Base-by-base conservation (phyloP, 768 basidiomycete species). In the Sarcomyxa edulis region DNA sequence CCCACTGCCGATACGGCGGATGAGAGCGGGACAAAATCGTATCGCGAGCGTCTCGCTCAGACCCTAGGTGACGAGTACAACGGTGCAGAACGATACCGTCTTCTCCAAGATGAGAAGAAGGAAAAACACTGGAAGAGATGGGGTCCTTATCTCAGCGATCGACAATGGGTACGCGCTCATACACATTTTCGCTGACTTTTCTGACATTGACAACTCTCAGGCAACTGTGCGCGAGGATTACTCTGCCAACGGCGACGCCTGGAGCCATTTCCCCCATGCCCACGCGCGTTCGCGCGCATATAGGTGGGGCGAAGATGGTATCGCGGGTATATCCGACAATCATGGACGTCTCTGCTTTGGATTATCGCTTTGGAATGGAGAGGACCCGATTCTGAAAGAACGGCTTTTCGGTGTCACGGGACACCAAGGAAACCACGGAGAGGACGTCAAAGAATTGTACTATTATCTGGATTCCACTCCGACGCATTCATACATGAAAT, bases 401-500 rank as follows among this genome's bases (percentile, higher is more conserved):
- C 81, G 96, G 33, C 68, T 97, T 39, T 99, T 93, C 53, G 96
- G 96, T 45, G 84, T 95, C 38, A 97, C 95, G 28, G 93, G 93
- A 6, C 89, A 93, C 54, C 85, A 99, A 67, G 95, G 96, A 32
- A 99, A 99, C 58, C 96, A 99, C 59, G 96, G 96, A 46, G 96
- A 99, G 62, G 96, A 99, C 55, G 93, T 95, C 67, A 98, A 98
- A 63, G 96, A 99, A 56, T 68, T 98, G 20, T 99, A 99, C 61
- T 99, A 95, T 59, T 99, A 99, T 61, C 77, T 99, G 44, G 96
- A 98, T 59, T 95, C 91, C 25, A 97, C 96, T 1, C 96, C 96
- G 25, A 97, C 96, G 2, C 96, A 99, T 54, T 96, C 94, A 5
- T 99, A 98, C 74, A 98, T 99, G 96, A 99, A 99, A 61, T 97